Evolutionary conservation across 2,329 filamentous ascomycete genomes (phyloP), one percentile per base, ranked within the genome.

Genomic region (Colletotrichum gloeosporioides): DNA sequence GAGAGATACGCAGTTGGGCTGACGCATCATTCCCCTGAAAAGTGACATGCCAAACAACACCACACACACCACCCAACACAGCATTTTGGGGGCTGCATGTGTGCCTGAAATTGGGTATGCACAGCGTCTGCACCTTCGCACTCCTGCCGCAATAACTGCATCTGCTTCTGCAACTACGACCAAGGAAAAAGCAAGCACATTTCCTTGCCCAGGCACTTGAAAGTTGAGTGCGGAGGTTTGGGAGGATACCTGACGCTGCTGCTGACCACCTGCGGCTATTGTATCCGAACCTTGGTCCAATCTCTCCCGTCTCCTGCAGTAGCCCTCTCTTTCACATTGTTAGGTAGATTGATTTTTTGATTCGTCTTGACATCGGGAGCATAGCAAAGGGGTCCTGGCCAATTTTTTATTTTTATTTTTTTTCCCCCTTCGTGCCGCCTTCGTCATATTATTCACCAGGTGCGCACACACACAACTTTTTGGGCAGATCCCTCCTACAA

Each of bases 81-180:
- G 44, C n/a, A 53, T 53, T 53, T 53, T 18, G 22, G 16, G 39
- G 34, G 71, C 72, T 53, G 59, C 29, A 49, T 25, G 34, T 69
- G 74, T 76, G 74, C 64, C 70, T 76, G 70, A 69, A 49, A 39
- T 44, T 63, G 29, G 65, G 29, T 49, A 22, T 32, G 13, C 70
- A 76, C 74, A 73, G 49, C 57, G 61, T 69, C 36, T 63, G 64
- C 57, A 64, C 55, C 53, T 70, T 53, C 6, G 12, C 13, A 53
- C 10, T 31, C 57, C 57, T 61, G 57, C 29, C 3, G 57, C 57
- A 29, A 61, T n/a, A 18, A 27, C 57, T 61, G 34, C 68, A 71
- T 55, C 59, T 59, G 62, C 53, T 53, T 16, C 69, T 59, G 27
- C 69, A 70, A 18, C 3, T 44, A 4, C 49, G n/a, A 15, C 29